Base-by-base conservation (phyloP, 371 early-diverging fungal species). In the Haplosporangium sp. region DNA sequence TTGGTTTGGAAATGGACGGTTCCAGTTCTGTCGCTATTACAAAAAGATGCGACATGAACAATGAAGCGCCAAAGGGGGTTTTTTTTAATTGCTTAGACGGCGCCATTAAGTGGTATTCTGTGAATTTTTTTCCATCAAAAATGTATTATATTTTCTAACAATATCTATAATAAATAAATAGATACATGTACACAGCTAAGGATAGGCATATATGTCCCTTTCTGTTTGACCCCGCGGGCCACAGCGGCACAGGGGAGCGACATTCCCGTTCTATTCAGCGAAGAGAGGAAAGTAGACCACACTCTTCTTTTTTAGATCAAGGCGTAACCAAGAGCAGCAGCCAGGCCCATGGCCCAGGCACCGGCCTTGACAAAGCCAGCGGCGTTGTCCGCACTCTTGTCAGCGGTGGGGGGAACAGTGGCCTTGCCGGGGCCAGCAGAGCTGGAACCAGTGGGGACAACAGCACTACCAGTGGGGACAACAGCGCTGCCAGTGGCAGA, bases 321-420 rank as follows among this genome's bases (percentile, higher is more conserved):
- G 42, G 74, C 60, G 43, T 60, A 73, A 42, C 60, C 67, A 23
- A 67, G 60, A 51, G 60, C 64, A 16, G 68, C 63, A 45, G 45
- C 68, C 60, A 73, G 38, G n/a, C 67, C 74, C 67, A 73, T 64
- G 46, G 75, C 75, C 75, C 75, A 74, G 46, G 75, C 75, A 57
- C 75, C 66, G 40, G 48, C 66, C 43, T 61, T 20, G 53, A 69
- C 59, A 37, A 64, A 21, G 36, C 66, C 55, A 48, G 75, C 75
- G 41, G 41, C 57, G 66, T 41, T 67, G 18, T 50, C 18, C 40
- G 20, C 16, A 11, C 29, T 66, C 14, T 62, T 65, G 53, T 45
- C 51, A 14, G 45, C 18, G 69, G 42, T n/a, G 55, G 54, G n/a
- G 18, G 37, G 46, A 47, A 41, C 6, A 48, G 48, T 2, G 47